Conservation (phyloP, 1,139 yeast species). For the Pichia sp. region DNA sequence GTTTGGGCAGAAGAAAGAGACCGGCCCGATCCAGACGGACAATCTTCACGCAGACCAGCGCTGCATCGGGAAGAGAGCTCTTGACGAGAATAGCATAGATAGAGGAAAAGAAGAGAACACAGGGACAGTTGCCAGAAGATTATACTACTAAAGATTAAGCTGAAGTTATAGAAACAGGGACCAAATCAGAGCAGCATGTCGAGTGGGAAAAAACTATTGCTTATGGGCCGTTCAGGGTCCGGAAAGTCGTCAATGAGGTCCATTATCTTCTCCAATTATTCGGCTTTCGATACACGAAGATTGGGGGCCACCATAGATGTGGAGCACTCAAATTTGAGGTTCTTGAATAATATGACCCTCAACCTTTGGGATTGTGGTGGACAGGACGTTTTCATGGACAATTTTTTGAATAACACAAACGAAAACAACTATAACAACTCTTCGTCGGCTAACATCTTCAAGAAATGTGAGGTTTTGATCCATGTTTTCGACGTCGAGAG, state of each 20-base stretch:
- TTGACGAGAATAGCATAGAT: too few species aligned
- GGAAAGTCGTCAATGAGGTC: slow-evolving; percentile 98
- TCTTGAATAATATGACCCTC: slow-evolving; percentile 90
- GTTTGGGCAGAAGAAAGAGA: too few species aligned
- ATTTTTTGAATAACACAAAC: slow-evolving; percentile 44
- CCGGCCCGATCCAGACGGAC: too few species aligned
- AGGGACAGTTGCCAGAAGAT: too few species aligned
- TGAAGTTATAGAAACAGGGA: too few species aligned
- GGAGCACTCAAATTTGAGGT: slow-evolving; percentile 90
- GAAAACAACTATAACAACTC: slow-evolving; percentile 32
- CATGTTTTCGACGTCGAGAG: slow-evolving; percentile 96
- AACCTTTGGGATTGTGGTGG: slow-evolving; percentile 99
- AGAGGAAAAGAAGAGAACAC: too few species aligned
- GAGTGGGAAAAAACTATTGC: slow-evolving; percentile 45
- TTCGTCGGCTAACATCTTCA: slow-evolving; percentile 63
- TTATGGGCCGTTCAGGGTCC: slow-evolving; percentile 90
- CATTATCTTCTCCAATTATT: slow-evolving; percentile 88
- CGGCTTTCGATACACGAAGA: slow-evolving; percentile 93
- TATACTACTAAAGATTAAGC: too few species aligned
- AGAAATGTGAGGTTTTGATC: slow-evolving; percentile 94
- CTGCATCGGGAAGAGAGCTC: too few species aligned
- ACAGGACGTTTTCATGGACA: slow-evolving; percentile 95
- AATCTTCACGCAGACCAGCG: too few species aligned
- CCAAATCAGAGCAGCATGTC: slow-evolving; percentile 17
- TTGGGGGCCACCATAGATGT: slow-evolving; percentile 97